phyloP scores from a whole-genome alignment of 116 monocot species.

The Iris pallida region DNA sequence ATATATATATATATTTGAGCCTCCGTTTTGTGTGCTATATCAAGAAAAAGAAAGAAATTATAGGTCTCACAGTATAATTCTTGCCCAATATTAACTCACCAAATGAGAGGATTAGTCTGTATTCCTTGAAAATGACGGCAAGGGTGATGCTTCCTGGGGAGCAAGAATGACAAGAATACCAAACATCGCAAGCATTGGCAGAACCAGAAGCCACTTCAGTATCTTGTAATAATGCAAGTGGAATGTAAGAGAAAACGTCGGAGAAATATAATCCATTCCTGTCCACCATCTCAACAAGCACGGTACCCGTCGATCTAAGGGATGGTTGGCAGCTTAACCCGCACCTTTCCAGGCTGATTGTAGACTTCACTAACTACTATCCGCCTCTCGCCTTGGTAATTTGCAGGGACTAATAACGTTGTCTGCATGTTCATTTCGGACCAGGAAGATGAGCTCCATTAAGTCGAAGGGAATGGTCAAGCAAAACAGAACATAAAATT shows the following conservation, averaged over 20 bases:
- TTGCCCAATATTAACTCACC: no score
- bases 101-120: not conserved
- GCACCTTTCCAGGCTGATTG: slow-evolving; percentile 65
- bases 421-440: slow-evolving; percentile 50
- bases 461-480: no score
- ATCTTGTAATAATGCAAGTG: slow-evolving; percentile 82
- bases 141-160: slow-evolving; percentile 59
- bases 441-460: no score
- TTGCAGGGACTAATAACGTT: slow-evolving; percentile 84
- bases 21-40: no score
- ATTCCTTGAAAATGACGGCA: slow-evolving; percentile 76
- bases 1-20: no score
- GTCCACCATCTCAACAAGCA: slow-evolving; percentile 81
- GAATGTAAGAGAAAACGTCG: slow-evolving; percentile 77
- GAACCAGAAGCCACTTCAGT: slow-evolving; percentile 68
- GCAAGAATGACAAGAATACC: slow-evolving; percentile 59
- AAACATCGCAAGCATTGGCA: slow-evolving; percentile 83
- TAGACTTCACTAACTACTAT: slow-evolving; percentile 57
- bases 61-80: no score
- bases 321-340: slow-evolving; percentile 81
- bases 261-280: slow-evolving; percentile 75
- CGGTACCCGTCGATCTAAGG: slow-evolving; percentile 86
- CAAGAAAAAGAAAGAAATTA: no score
- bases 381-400: slow-evolving; percentile 88
- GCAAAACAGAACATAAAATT: no score